phyloP scores from a whole-genome alignment of 2,329 filamentous ascomycete species.

The Xylariaceae sp. region DNA sequence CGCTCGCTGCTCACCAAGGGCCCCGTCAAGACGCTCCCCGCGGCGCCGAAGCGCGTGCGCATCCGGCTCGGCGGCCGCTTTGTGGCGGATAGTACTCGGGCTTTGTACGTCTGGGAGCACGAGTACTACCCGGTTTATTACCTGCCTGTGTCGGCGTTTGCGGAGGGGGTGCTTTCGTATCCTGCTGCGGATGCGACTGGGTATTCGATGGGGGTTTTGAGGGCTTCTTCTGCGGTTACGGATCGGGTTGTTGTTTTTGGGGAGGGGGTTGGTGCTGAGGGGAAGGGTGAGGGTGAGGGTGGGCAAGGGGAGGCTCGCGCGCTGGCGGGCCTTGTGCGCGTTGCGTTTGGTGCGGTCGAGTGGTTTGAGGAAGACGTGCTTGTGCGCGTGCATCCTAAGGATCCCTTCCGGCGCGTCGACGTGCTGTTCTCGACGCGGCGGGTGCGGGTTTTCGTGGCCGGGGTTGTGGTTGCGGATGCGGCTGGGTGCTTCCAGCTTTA shows the following conservation, averaged over 20 bases:
- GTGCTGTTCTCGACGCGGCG: slow-evolving; percentile 52
- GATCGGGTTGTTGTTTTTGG: slow-evolving; percentile 9
- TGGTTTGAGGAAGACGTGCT: slow-evolving; percentile 56
- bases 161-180: slow-evolving; percentile 8
- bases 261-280: slow-evolving; percentile 27
- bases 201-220: too few species aligned
- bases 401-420: slow-evolving; percentile 63
- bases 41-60: slow-evolving; percentile 33
- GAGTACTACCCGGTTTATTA: slow-evolving; percentile 35
- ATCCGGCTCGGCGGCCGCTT: slow-evolving; percentile 30
- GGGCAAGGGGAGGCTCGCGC: slow-evolving; percentile 9
- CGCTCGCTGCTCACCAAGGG: slow-evolving; percentile 26
- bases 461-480: slow-evolving; percentile 41
- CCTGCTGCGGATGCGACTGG: background rate
- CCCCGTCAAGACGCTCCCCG: slow-evolving; percentile 30
- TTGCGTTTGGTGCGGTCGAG: slow-evolving; percentile 28
- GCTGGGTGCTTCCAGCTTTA: slow-evolving; percentile 51
- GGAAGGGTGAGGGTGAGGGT: too few species aligned
- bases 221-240: too few species aligned
- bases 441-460: slow-evolving; percentile 41
- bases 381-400: slow-evolving; percentile 61
- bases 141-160: slow-evolving; percentile 28
- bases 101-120: slow-evolving; percentile 38
- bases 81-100: slow-evolving; percentile 34
- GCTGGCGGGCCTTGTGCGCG: slow-evolving; percentile 26